Percentiles rank a stretch among this genome's conserved stretches.
phyloP scores from a whole-genome alignment of 129 eudicot genomes.

The Flaveria brownii region DNA sequence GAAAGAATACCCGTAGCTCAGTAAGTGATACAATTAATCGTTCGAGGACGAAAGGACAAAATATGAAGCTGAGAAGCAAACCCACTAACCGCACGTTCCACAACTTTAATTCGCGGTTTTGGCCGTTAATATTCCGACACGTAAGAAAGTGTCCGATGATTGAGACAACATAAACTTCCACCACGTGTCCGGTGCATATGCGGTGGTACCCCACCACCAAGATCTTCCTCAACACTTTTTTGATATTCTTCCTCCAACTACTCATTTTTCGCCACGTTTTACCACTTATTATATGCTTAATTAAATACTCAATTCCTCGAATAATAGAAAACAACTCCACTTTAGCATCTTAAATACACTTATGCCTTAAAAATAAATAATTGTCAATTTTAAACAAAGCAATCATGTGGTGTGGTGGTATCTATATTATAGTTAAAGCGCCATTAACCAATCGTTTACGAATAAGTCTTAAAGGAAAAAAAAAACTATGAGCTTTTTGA shows the following conservation, averaged over 20 bases:
- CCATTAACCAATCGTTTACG: not conserved
- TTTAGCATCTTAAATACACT: not conserved
- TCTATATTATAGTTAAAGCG: not conserved
- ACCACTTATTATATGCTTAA: not conserved
- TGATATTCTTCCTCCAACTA: conserved; percentile 20
- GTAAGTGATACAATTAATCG: too few relatives aligned
- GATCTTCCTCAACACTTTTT: conserved; percentile 31
- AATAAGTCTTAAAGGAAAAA: not conserved
- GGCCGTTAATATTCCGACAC: conserved; percentile 26
- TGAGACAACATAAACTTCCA: conserved; percentile 27
- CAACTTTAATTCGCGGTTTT: conserved; percentile 19
- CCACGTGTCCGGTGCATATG: conserved; percentile 33
- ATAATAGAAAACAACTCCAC: not conserved
- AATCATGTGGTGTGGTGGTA: not conserved
- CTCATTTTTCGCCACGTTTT: conserved; percentile 27
- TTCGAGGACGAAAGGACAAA: not conserved
- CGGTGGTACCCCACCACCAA: conserved; percentile 38
- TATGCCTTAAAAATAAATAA: not conserved
- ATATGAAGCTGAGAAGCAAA: not conserved
- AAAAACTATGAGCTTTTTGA: not conserved
- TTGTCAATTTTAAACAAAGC: not conserved
- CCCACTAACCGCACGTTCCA: conserved; percentile 25
- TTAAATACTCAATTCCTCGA: not conserved
- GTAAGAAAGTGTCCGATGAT: conserved; percentile 29
- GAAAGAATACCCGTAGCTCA: too few relatives aligned